Base-by-base conservation (phyloP, 139 green algal genomes). In the Axilococcus clingmanii region DNA sequence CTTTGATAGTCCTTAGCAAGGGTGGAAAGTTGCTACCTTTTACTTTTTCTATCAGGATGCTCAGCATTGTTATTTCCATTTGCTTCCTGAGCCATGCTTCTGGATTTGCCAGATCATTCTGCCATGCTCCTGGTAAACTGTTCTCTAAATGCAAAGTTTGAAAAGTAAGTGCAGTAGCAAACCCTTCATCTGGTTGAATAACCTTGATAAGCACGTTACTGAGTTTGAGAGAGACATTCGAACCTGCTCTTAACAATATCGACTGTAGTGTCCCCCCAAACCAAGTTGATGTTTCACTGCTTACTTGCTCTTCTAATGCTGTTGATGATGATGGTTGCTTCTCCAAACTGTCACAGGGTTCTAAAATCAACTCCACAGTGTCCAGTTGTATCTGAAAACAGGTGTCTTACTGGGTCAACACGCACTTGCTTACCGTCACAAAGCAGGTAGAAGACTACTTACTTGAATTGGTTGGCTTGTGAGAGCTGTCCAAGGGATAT, bases 401-500 rank as follows among this genome's bases (percentile, higher is more conserved):
- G n/a, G n/a, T n/a, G n/a, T n/a, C n/a, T n/a, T n/a, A n/a, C n/a
- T n/a, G n/a, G n/a, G n/a, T n/a, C n/a, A n/a, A n/a, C n/a, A n/a
- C n/a, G n/a, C n/a, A n/a, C n/a, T n/a, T n/a, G n/a, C n/a, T n/a
- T n/a, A n/a, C n/a, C n/a, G n/a, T n/a, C n/a, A n/a, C n/a, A n/a
- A n/a, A n/a, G n/a, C n/a, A n/a, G n/a, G n/a, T n/a, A n/a, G n/a
- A n/a, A n/a, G n/a, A n/a, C n/a, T n/a, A n/a, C 31, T n/a, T 32
- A 64, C 73, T 64, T 81, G 55, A 3, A 81, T 71, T 17, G 68
- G 68, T 50, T 78, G 61, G 1, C 67, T 63, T 22, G 42, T 57
- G 6, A 81, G 49, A n/a, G 46, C 48, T 1, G 70, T 68, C 74
- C 74, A 82, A 1, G 70, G 71, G 4, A 82, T 65, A 23, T 49